Evolutionary conservation across 176 grass and related monocot genomes (phyloP), one percentile per base, ranked within the genome.

Genomic region (Oryza officinalis): DNA sequence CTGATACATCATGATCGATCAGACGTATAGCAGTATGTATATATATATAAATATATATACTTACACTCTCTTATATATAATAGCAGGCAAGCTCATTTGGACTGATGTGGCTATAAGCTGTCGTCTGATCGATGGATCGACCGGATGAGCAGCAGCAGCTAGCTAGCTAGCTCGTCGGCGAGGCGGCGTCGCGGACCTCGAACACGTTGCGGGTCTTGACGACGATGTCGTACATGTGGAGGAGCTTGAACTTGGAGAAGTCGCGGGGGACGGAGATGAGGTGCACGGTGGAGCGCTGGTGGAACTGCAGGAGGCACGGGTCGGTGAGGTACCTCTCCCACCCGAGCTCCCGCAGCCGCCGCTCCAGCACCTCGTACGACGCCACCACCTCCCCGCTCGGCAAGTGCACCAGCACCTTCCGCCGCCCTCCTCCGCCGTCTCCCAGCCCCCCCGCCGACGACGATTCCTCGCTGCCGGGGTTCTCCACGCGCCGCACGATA

Each of bases 191-290:
- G 4, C 78, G 88, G 77, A 90, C 88, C 78, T 82, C 71, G 32
- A 90, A 90, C 26, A 90, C 38, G 44, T 81, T 86, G 27, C 88
- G 63, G 27, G 76, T 90, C 83, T 90, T 90, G 64, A 90, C 83
- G 43, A 86, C 83, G 64, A 90, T 78, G 79, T 90, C 88, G 61
- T 86, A 90, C 88, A 90, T 90, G 88, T 86, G 76, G n/a, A 81
- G 64, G 15, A 81, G 69, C 37, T 65, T 78, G 74, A 90, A 47
- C 35, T 69, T 38, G 52, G 78, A 63, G 83, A 90, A 90, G 69
- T 86, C 77, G 33, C 78, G 72, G 2, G 88, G 88, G 40, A 90
- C 63, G 69, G 88, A 90, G 71, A 90, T 90, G 43, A 90, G 68
- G 80, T 90, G 83, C 46, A 85, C 78, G 0, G 83, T 71, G 6